phyloP scores from a whole-genome alignment of 345 rosid species.

The Boechera retrofracta region DNA sequence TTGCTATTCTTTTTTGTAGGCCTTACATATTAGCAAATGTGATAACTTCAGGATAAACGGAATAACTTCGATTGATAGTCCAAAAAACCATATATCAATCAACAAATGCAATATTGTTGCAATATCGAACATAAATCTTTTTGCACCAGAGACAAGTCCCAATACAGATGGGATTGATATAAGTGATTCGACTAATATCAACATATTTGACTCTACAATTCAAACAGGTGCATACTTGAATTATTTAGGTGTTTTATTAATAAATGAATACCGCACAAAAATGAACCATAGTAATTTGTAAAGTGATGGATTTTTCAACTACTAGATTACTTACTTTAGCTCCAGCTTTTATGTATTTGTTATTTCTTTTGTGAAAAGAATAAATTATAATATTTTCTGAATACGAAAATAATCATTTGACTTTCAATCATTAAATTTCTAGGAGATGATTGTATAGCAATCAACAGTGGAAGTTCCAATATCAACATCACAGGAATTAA shows the following conservation, averaged over 20 bases:
- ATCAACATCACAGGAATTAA: constrained; percentile 35
- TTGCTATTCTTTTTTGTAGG: constrained; percentile 9
- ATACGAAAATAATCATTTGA: neutral
- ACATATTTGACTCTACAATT: constrained; percentile 32
- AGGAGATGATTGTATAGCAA: constrained; percentile 47
- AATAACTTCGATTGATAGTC: constrained; percentile 32
- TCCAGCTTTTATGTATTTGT: neutral
- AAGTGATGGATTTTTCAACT: neutral
- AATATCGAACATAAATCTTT: constrained; percentile 29
- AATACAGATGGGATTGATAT: constrained; percentile 40
- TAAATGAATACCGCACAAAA: neutral
- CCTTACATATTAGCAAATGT: constrained; percentile 14
- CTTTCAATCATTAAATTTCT: neutral
- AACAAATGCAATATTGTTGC: constrained; percentile 5
- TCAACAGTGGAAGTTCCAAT: constrained; percentile 33
- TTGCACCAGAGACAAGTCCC: constrained; percentile 33
- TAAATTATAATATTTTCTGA: neutral
- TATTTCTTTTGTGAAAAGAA: neutral
- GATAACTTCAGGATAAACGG: constrained; percentile 20
- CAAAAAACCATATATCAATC: constrained; percentile 32
- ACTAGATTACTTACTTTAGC: neutral
- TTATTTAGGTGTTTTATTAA: neutral
- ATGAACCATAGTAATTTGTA: too few species aligned
- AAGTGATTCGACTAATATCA: constrained; percentile 2
- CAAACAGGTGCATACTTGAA: constrained; percentile 17